These are phyloP conservation scores for Aspergillus carbonarius DNA, from an alignment of 2,329 filamentous ascomycete genomes.

Conservation along the genomic window DNA sequence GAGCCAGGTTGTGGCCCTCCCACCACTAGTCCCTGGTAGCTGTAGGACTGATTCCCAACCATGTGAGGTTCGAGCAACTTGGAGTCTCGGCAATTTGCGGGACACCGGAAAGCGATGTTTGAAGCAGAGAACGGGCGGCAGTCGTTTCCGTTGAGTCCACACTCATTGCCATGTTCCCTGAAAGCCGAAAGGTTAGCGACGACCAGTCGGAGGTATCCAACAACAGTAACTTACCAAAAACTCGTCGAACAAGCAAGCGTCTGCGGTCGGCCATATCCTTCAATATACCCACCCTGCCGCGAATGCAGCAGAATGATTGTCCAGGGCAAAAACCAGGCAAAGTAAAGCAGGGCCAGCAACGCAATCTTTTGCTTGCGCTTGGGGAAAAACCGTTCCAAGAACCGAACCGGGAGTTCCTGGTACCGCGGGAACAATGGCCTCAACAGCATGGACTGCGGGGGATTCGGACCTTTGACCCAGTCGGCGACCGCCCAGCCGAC, in stretches of 20 bases:
- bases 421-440: slow-evolving; percentile 47
- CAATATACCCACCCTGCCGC: slow-evolving; percentile 47
- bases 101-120: slow-evolving; percentile 56
- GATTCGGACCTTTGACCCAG: slow-evolving; percentile 51
- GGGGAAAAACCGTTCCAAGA: slow-evolving; percentile 46
- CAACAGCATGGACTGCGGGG: slow-evolving; percentile 47
- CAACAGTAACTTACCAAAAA: slow-evolving; percentile 41
- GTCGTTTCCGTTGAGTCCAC: slow-evolving; percentile 56
- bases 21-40: slow-evolving; percentile 54
- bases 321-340: slow-evolving; percentile 50
- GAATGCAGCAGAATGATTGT: slow-evolving; percentile 47
- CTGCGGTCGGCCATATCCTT: slow-evolving; percentile 48
- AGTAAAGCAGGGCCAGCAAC: slow-evolving; percentile 45
- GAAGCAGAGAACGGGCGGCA: slow-evolving; percentile 56
- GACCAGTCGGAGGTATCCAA: background rate
- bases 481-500: slow-evolving; percentile 42
- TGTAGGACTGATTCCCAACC: slow-evolving; percentile 53
- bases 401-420: slow-evolving; percentile 47
- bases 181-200: slow-evolving; percentile 1
- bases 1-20: slow-evolving; percentile 47
- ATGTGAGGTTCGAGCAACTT: slow-evolving; percentile 52
- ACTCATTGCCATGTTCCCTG: slow-evolving; percentile 46
- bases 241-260: slow-evolving; percentile 48
- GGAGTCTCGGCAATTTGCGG: slow-evolving; percentile 52
- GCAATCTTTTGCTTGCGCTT: slow-evolving; percentile 47